Evolutionary conservation across 139 green algal species (phyloP).

Genomic region (Asterochloris sp.): DNA sequence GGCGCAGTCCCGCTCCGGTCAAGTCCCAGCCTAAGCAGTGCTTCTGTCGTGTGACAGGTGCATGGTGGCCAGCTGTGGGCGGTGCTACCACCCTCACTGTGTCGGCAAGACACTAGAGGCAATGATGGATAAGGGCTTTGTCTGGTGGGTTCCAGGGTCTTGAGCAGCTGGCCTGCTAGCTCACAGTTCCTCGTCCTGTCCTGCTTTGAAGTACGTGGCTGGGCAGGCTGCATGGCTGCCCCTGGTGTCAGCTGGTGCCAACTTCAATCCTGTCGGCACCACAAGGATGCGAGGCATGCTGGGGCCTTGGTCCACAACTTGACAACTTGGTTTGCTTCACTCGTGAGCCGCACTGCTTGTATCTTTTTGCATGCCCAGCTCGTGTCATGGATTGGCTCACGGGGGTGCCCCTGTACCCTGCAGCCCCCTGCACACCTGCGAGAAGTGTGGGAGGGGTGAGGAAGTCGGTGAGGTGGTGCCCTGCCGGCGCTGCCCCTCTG

Average conservation of each 20-base stretch:
- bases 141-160: slow-evolving; percentile 18
- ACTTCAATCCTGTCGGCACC: neutral
- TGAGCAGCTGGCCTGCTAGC: neutral
- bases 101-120: neutral
- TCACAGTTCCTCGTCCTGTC: too few relatives aligned
- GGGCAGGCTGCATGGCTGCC: neutral
- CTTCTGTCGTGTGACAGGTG: slow-evolving; percentile 26
- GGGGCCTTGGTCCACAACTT: neutral
- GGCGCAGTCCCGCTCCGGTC: neutral
- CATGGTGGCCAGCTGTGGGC: slow-evolving; percentile 39
- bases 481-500: slow-evolving; percentile 49
- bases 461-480: slow-evolving; percentile 36
- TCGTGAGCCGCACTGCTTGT: too few relatives aligned
- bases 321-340: neutral
- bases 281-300: neutral
- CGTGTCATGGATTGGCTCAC: neutral
- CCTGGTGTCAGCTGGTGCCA: neutral
- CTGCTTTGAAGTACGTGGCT: too few relatives aligned
- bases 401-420: neutral
- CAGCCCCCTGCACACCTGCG: slow-evolving; percentile 36
- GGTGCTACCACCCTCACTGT: slow-evolving; percentile 50
- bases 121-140: neutral
- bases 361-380: neutral
- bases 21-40: neutral
- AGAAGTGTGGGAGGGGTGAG: neutral